phyloP scores from a whole-genome alignment of 164 flowering plant genomes.

The grape (Vitis vinifera) region ASM3070453v1 NC_081805.1:740501-741000 shows the following conservation, averaged over 20 bases:
- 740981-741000: conserved; percentile 96
- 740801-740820: neutral
- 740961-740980: conserved; percentile 98
- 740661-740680: neutral
- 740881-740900: conserved; percentile 68
- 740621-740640: neutral
- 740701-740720: neutral
- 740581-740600: neutral
- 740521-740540: neutral
- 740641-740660: neutral
- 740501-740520: neutral
- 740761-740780: neutral
- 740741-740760: neutral
- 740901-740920: conserved; percentile 99
- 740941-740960: conserved; percentile 98
- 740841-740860: neutral
- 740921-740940: conserved; percentile 99
- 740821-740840: neutral
- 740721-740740: neutral
- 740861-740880: neutral
- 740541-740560: neutral
- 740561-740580: too few species aligned
- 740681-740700: neutral
- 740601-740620: neutral
- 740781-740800: neutral